Percentiles rank a stretch among this genome's conserved stretches.
Conservation (phyloP, 768 basidiomycete genomes). For the Rhizopogon vinicolor region DNA sequence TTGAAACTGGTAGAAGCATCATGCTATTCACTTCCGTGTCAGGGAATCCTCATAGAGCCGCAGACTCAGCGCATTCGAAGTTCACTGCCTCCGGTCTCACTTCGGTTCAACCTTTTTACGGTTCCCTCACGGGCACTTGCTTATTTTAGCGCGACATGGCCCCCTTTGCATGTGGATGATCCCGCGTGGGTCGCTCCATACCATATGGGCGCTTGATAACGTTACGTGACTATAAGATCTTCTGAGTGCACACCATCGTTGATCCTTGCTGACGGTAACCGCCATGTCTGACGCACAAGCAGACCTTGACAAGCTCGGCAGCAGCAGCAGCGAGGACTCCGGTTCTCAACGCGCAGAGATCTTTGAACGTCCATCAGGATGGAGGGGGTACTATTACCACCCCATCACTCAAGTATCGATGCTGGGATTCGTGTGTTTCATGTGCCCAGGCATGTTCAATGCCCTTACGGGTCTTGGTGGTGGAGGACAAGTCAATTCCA, state of each 20-base stretch:
- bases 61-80: slow-evolving; percentile 48
- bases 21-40: too few relatives aligned
- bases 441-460: slow-evolving; percentile 70
- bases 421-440: slow-evolving; percentile 62
- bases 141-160: neutral
- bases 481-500: slow-evolving; percentile 66
- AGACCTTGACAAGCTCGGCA: slow-evolving; percentile 17
- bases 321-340: slow-evolving; percentile 23
- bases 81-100: slow-evolving; percentile 57
- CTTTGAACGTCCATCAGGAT: slow-evolving; percentile 45
- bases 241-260: too few relatives aligned
- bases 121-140: slow-evolving; percentile 53
- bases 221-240: neutral
- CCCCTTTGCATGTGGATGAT: slow-evolving; percentile 72
- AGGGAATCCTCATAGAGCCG: too few relatives aligned
- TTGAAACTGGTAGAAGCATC: too few relatives aligned
- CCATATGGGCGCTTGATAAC: slow-evolving; percentile 1
- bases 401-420: slow-evolving; percentile 39
- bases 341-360: slow-evolving; percentile 23
- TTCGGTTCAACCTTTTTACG: slow-evolving; percentile 63
- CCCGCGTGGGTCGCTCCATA: slow-evolving; percentile 30
- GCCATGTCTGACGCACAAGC: slow-evolving; percentile 17
- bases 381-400: slow-evolving; percentile 53
- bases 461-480: slow-evolving; percentile 76
- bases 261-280: neutral